These are phyloP conservation scores for Stephanodiscus minutulus DNA, from an alignment of 108 stramenopile species.

Conservation along the genomic window DNA sequence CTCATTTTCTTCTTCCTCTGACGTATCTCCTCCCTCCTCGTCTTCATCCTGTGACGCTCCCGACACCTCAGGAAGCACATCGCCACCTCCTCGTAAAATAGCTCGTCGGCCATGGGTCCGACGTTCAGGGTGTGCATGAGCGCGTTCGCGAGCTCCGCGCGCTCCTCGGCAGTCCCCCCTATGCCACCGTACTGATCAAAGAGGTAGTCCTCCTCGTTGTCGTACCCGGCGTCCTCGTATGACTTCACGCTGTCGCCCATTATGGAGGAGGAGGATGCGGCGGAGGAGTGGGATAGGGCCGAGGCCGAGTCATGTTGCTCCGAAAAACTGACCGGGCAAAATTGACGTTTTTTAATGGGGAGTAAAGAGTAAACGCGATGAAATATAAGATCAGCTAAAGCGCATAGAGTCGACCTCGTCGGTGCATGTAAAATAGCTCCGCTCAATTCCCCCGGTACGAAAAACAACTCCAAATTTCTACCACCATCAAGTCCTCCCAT, in stretches of 20 bases:
- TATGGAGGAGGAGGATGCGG: constrained; percentile 2
- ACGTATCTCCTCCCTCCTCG: constrained; percentile 35
- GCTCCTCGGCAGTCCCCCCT: constrained; percentile 46
- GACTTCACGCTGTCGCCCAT: constrained; percentile 16
- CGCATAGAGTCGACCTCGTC: background rate
- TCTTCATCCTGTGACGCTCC: constrained; percentile 40
- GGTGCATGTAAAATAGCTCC: background rate
- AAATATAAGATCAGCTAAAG: too few species aligned
- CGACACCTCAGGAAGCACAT: constrained; percentile 50
- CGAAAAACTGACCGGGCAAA: too few species aligned
- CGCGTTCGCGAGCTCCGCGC: constrained; percentile 36
- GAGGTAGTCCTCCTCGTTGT: constrained; percentile 48
- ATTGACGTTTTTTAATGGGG: too few species aligned
- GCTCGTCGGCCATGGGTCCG: constrained; percentile 48
- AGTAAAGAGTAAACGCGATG: too few species aligned
- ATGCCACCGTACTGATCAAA: constrained; percentile 50
- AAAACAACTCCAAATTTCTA: too few species aligned
- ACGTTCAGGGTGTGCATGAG: constrained; percentile 40
- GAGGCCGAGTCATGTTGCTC: background rate
- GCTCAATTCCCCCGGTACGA: too few species aligned
- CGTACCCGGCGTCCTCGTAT: constrained; percentile 41
- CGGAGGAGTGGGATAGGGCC: background rate
- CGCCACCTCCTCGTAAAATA: constrained; percentile 51
- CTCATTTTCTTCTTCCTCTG: constrained; percentile 27
- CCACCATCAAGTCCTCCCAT: too few species aligned